Base-by-base conservation (phyloP, 148 eudicot species). In the Rheum nobile region DNA sequence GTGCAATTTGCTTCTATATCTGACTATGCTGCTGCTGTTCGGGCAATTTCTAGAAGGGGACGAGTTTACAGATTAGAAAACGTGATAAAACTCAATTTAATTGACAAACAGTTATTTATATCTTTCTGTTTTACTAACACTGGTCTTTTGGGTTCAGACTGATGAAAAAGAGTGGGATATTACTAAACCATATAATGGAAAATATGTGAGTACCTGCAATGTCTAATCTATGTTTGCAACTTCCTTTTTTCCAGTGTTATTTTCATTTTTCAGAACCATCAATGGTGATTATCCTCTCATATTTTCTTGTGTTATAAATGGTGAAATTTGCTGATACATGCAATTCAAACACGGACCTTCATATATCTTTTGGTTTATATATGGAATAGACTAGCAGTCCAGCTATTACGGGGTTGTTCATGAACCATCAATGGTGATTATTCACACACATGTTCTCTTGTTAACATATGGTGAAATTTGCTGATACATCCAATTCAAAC, bases 81-180 rank as follows among this genome's bases (percentile, higher is more conserved):
- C 86, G 95, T 88, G 82, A 82, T 68, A 29, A 16, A 2, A 28
- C 52, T 63, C 63, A 38, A 50, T 14, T 12, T 28, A 26, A 6
- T 70, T 38, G 37, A 6, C 22, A 63, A 47, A 59, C 42, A 13
- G 69, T 39, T 72, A 0, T 28, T 46, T 29, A 32, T 63, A 59
- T 57, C 67, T 37, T 13, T 34, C 28, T 75, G 37, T 11, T 59
- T 2, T 71, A 55, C 44, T 76, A 24, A 77, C 67, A 14, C 14
- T 72, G 50, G 11, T 79, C 48, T 76, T 65, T 72, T 57, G 52
- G 31, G 37, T 88, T 47, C 86, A 92, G 97, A 74, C 71, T 79
- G 86, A 84, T 76, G 84, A 79, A 37, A 38, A 75, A 32, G 41
- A 59, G 38, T 92, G 97, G 97, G 88, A 86, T 78, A 2, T 0